Evolutionary conservation across 2,329 filamentous ascomycete genomes (phyloP).

Genomic region (Fusarium guadeloupense): DNA sequence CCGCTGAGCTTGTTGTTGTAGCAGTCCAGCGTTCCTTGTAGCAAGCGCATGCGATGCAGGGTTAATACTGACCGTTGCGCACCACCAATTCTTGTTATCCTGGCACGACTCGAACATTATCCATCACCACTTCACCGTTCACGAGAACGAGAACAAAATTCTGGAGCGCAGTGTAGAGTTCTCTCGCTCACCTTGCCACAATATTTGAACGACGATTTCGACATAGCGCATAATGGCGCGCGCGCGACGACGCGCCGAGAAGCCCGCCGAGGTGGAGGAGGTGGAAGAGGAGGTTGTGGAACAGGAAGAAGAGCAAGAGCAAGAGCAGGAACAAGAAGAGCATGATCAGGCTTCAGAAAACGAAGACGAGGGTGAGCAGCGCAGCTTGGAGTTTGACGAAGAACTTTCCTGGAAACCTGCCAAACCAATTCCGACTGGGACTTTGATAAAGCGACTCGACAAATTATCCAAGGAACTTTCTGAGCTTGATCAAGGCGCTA

Average conservation of each 20-base stretch:
- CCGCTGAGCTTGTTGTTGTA: constrained; percentile 1
- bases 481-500: constrained; percentile 86
- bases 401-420: constrained; percentile 91
- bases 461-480: constrained; percentile 82
- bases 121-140: constrained; percentile 4
- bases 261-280: constrained; percentile 44
- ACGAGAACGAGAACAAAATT: constrained; percentile 1
- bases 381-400: constrained; percentile 79
- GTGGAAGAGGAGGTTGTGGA: constrained; percentile 40
- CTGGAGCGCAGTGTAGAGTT: background rate
- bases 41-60: constrained; percentile 39
- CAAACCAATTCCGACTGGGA: constrained; percentile 84
- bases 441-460: constrained; percentile 83
- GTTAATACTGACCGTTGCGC: constrained; percentile 27
- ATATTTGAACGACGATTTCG: background rate
- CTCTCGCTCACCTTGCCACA: background rate
- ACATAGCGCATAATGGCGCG: constrained; percentile 47
- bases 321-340: constrained; percentile 26
- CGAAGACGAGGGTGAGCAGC: constrained; percentile 43
- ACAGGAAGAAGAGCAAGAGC: constrained; percentile 37
- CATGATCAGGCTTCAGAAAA: constrained; percentile 31
- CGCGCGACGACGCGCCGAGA: constrained; percentile 48
- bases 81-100: constrained; percentile 30
- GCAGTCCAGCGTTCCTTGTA: constrained; percentile 1
- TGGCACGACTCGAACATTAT: constrained; percentile 29